Percentiles rank a stretch among this genome's conserved stretches.
Conservation (phyloP, 345 rosid genomes). For the Aquilaria yunnanensis region DNA sequence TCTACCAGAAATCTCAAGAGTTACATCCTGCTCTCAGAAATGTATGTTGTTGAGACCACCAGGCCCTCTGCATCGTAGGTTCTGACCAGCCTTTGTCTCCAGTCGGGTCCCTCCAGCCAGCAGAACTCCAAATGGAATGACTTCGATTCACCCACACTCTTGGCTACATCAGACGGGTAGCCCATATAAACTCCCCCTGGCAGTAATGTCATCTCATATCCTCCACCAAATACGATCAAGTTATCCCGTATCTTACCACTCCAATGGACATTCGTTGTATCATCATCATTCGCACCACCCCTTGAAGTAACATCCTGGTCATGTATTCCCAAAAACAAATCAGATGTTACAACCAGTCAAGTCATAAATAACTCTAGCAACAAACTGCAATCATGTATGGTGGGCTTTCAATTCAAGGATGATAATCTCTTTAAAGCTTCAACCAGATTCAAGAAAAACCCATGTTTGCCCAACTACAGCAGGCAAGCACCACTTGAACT, state of each 20-base stretch:
- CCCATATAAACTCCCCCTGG: constrained; percentile 96
- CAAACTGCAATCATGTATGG: no score
- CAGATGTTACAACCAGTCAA: no score
- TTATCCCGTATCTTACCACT: constrained; percentile 43
- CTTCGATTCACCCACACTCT: constrained; percentile 56
- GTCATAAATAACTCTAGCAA: no score
- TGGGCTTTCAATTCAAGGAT: no score
- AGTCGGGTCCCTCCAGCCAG: constrained; percentile 65
- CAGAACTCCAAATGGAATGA: constrained; percentile 87
- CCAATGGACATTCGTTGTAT: constrained; percentile 59
- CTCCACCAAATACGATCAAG: constrained; percentile 59
- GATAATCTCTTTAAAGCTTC: no score
- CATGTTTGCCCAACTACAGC: no score
- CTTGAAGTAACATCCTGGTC: constrained; percentile 54
- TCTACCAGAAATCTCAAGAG: no score
- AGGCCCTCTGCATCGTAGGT: constrained; percentile 80
- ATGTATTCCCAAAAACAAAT: constrained; percentile 2
- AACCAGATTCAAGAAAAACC: no score
- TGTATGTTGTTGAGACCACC: constrained; percentile 81
- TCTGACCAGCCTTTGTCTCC: constrained; percentile 74
- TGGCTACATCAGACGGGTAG: constrained; percentile 61
- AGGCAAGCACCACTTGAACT: no score
- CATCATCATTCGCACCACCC: constrained; percentile 18
- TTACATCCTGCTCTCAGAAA: constrained; percentile 41
- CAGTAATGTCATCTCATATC: constrained; percentile 60